These are phyloP conservation scores for Talaromyces sp. DNA, from an alignment of 2,329 filamentous ascomycete genomes.

Conservation along the genomic window DNA sequence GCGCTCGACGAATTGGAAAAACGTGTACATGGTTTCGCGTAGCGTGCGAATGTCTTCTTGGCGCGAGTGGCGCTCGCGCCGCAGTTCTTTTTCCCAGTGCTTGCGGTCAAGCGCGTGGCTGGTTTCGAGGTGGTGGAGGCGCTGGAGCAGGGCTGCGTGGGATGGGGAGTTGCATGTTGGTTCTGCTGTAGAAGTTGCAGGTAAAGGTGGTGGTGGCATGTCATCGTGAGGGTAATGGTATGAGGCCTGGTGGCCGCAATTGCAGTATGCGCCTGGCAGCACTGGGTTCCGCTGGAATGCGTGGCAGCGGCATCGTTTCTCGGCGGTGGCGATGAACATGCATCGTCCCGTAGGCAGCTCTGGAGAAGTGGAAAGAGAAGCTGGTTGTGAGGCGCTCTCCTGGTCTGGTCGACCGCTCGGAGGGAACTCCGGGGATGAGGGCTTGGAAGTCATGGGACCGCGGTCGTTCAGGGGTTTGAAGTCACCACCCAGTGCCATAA, in stretches of 20 bases:
- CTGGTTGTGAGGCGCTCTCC: not conserved
- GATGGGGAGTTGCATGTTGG: conserved; percentile 7
- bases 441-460: not conserved
- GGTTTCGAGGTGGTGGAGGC: conserved; percentile 21
- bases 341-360: not conserved
- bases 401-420: not conserved
- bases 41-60: conserved; percentile 23
- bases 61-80: conserved; percentile 20
- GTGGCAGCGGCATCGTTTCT: not conserved
- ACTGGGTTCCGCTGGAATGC: not conserved
- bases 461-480: not conserved
- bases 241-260: not conserved
- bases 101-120: conserved; percentile 19
- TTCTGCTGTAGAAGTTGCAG: conserved; percentile 30
- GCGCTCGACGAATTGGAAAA: conserved; percentile 21
- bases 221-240: not conserved
- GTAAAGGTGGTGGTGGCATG: conserved; percentile 35
- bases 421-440: not conserved
- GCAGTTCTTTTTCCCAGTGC: conserved; percentile 17
- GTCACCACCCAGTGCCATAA: not conserved
- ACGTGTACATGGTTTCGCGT: conserved; percentile 23
- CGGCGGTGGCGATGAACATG: not conserved
- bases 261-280: conserved; percentile 1
- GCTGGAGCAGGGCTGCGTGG: conserved; percentile 16
- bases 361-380: not conserved